phyloP scores from a whole-genome alignment of 148 eudicot species.

The Drosera capensis region DNA sequence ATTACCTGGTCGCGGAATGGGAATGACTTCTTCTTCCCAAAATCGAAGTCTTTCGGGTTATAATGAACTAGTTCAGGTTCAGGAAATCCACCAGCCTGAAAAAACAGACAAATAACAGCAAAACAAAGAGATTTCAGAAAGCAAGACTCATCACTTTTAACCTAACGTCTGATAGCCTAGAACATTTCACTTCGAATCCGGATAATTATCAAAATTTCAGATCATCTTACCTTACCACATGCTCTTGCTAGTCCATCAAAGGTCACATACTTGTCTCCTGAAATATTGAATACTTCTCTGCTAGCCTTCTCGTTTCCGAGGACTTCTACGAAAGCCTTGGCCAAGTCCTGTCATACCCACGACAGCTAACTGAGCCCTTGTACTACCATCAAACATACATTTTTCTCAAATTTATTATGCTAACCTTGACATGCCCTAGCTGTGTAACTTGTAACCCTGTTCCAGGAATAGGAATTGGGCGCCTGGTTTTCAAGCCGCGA shows the following conservation, averaged over 20 bases:
- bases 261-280: slow-evolving; percentile 83
- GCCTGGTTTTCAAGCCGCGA: slow-evolving; percentile 93
- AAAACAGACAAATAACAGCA: not conserved
- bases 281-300: slow-evolving; percentile 75
- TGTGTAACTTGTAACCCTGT: slow-evolving; percentile 78
- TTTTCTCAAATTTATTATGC: slow-evolving; percentile 6
- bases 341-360: slow-evolving; percentile 55
- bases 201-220: not conserved
- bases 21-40: slow-evolving; percentile 91
- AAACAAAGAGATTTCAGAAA: not conserved
- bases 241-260: slow-evolving; percentile 96
- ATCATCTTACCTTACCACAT: slow-evolving; percentile 64
- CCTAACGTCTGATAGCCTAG: too few relatives aligned
- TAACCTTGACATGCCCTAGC: slow-evolving; percentile 92
- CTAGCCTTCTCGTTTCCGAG: slow-evolving; percentile 83
- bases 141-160: not conserved
- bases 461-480: slow-evolving; percentile 88
- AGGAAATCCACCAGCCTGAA: slow-evolving; percentile 91
- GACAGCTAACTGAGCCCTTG: not conserved
- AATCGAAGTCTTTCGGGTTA: slow-evolving; percentile 86
- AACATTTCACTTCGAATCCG: too few relatives aligned
- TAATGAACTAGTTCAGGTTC: slow-evolving; percentile 91
- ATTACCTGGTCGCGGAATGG: slow-evolving; percentile 99
- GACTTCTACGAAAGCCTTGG: slow-evolving; percentile 62
- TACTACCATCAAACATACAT: not conserved